These are phyloP conservation scores for Dothidotthia symphoricarpi DNA, from an alignment of 2,329 filamentous ascomycete genomes.

Conservation along the genomic window DNA sequence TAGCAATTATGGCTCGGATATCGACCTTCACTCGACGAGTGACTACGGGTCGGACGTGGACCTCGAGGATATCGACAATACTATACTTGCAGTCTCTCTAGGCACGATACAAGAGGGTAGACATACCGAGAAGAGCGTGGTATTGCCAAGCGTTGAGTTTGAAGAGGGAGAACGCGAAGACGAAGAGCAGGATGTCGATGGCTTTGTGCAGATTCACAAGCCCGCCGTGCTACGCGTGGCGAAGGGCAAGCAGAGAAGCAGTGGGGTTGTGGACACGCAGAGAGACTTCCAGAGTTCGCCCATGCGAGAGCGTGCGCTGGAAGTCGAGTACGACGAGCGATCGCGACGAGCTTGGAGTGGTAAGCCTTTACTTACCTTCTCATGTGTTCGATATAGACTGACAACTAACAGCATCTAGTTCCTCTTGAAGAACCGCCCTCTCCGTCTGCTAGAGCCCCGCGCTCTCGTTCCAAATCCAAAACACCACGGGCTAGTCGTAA, in stretches of 20 bases:
- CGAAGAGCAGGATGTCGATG: conserved; percentile 31
- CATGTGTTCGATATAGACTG: conserved; percentile 22
- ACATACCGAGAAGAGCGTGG: conserved; percentile 5
- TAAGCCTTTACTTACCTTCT: conserved; percentile 13
- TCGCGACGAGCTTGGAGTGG: conserved; percentile 40
- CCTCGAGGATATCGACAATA: conserved; percentile 53
- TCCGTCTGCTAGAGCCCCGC: conserved; percentile 2
- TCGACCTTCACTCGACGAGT: conserved; percentile 54
- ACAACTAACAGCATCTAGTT: conserved; percentile 44
- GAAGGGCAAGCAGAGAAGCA: conserved; percentile 5
- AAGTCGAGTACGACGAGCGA: conserved; percentile 45
- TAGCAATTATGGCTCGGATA: conserved; percentile 65
- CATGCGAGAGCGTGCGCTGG: conserved; percentile 32
- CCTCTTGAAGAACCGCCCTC: conserved; percentile 24
- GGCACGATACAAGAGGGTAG: conserved; percentile 8
- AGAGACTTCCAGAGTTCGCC: conserved; percentile 19
- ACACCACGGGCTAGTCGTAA: background rate
- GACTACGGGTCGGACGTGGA: conserved; percentile 67
- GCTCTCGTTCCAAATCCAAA: background rate
- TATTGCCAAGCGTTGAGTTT: conserved; percentile 24
- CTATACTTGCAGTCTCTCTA: conserved; percentile 26
- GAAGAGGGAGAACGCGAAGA: conserved; percentile 21
- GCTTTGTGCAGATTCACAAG: conserved; percentile 49
- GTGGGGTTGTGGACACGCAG: background rate
- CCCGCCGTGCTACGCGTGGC: conserved; percentile 21